These are phyloP conservation scores for Nepenthes mirabilis DNA, from an alignment of 148 eudicot genomes.

Conservation along the genomic window DNA sequence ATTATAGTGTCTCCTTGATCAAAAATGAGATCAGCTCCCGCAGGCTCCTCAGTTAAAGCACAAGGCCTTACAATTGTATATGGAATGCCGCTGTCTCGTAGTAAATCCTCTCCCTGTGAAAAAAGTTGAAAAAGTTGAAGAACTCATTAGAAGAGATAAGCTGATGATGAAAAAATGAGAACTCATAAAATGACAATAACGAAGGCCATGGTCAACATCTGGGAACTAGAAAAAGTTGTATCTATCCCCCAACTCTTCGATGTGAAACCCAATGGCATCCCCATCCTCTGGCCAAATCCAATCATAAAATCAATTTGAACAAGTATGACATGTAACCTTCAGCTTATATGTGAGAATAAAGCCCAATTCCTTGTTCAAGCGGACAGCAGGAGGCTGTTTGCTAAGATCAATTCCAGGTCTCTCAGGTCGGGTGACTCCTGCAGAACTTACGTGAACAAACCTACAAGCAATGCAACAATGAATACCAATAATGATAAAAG, in stretches of 20 bases:
- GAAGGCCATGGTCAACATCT: no score
- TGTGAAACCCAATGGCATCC: not conserved
- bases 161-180: not conserved
- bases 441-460: slow-evolving; percentile 92
- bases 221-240: not conserved
- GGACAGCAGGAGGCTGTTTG: slow-evolving; percentile 99
- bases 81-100: slow-evolving; percentile 92
- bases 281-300: no score
- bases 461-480: slow-evolving; percentile 17
- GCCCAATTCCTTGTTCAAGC: slow-evolving; percentile 87
- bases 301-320: not conserved
- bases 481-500: not conserved
- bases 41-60: slow-evolving; percentile 96
- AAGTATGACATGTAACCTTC: slow-evolving; percentile 40
- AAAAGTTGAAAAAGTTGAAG: slow-evolving; percentile 7
- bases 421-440: slow-evolving; percentile 91
- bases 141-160: not conserved
- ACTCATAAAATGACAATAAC: not conserved
- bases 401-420: slow-evolving; percentile 95
- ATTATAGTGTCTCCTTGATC: slow-evolving; percentile 97
- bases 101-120: slow-evolving; percentile 79
- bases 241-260: not conserved
- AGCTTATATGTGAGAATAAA: slow-evolving; percentile 85
- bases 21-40: slow-evolving; percentile 97
- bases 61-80: slow-evolving; percentile 86